Evolutionary conservation across 441 rosid genomes (phyloP).

Genomic region (Arabidopsis hybrid): DNA sequence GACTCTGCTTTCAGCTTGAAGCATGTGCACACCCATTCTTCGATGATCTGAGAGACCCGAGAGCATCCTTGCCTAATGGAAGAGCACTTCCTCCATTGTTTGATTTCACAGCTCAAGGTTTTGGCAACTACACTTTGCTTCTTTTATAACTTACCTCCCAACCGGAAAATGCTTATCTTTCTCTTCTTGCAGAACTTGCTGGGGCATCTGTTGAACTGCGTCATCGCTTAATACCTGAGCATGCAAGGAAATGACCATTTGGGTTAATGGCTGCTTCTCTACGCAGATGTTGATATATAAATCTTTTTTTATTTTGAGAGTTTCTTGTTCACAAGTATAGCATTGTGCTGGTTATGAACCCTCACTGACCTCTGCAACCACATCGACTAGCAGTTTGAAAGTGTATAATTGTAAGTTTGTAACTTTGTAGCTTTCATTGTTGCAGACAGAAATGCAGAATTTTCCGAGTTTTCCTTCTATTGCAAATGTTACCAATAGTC

Average conservation of each 20-base stretch:
- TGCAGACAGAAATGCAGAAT: constrained; percentile 44
- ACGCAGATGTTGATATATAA: constrained; percentile 23
- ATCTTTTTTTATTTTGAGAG: constrained; percentile 12
- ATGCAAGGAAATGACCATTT: constrained; percentile 46
- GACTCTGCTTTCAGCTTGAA: constrained; percentile 61
- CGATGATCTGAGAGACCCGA: constrained; percentile 72
- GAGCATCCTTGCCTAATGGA: constrained; percentile 73
- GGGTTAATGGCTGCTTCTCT: constrained; percentile 12
- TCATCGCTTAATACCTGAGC: constrained; percentile 70
- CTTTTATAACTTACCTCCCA: background rate
- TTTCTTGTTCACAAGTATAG: constrained; percentile 35
- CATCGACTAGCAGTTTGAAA: constrained; percentile 36
- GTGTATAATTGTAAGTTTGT: constrained; percentile 43
- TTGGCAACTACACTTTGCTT: constrained; percentile 29
- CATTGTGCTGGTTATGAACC: constrained; percentile 39
- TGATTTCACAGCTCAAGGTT: constrained; percentile 76
- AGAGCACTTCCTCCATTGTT: constrained; percentile 77
- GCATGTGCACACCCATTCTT: constrained; percentile 89
- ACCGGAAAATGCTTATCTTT: constrained; percentile 6
- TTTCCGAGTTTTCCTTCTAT: constrained; percentile 41
- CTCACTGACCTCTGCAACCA: constrained; percentile 38
- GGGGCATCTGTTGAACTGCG: constrained; percentile 78
- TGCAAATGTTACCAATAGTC: constrained; percentile 73
- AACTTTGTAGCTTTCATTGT: constrained; percentile 47
- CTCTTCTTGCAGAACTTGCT: constrained; percentile 68